Conservation (phyloP, 805 yeast genomes). For the Nematodospora valgi region DNA sequence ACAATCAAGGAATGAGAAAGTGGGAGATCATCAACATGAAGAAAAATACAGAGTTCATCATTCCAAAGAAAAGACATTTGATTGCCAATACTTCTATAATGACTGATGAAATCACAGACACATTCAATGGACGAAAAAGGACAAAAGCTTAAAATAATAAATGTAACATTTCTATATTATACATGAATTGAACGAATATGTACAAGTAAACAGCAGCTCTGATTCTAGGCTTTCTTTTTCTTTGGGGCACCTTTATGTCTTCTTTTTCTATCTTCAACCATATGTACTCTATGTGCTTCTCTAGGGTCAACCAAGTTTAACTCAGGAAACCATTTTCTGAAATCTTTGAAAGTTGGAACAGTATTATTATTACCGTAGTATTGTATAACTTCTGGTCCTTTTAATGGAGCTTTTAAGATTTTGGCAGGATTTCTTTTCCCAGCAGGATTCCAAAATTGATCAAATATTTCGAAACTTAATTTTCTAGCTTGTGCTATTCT, state of each 20-base stretch:
- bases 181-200: constrained; percentile 7
- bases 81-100: constrained; percentile 2
- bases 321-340: constrained; percentile 51
- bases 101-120: constrained; percentile 25
- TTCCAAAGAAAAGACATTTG: constrained; percentile 1
- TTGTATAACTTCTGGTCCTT: constrained; percentile 65
- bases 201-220: too few species aligned
- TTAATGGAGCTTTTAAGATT: constrained; percentile 61
- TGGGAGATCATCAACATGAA: too few species aligned
- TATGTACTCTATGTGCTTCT: constrained; percentile 65
- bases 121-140: constrained; percentile 17
- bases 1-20: too few species aligned
- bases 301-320: constrained; percentile 58
- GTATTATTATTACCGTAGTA: constrained; percentile 72
- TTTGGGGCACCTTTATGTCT: constrained; percentile 89
- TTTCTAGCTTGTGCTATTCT: constrained; percentile 57
- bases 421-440: constrained; percentile 69
- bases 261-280: constrained; percentile 65
- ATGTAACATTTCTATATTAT: constrained; percentile 7
- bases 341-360: constrained; percentile 59
- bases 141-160: not conserved
- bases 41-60: too few species aligned
- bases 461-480: constrained; percentile 63
- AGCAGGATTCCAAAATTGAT: constrained; percentile 66
- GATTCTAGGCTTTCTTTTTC: constrained; percentile 44